Evolutionary conservation across 495 filamentous ascomycete species (phyloP).

Genomic region (Neurospora sublineolata): DNA sequence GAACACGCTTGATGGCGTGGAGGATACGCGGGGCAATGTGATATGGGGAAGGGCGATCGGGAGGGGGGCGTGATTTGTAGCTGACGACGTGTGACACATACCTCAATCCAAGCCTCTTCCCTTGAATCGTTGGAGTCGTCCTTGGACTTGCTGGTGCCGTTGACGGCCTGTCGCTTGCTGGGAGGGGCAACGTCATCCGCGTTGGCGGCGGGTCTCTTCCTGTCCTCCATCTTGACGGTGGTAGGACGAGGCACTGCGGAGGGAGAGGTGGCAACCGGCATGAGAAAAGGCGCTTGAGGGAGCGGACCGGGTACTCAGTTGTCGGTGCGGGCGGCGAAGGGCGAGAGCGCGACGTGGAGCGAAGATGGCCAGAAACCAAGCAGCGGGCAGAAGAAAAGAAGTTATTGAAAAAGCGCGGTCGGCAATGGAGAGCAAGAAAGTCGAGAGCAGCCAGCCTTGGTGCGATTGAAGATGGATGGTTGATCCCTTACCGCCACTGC

Average conservation of each 20-base stretch:
- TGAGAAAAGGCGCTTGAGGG: conserved; percentile 41
- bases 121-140: conserved; percentile 65
- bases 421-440: background rate
- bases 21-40: background rate
- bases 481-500: background rate
- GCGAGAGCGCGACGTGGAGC: conserved; percentile 18
- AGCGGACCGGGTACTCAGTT: background rate
- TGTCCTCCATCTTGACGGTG: conserved; percentile 88
- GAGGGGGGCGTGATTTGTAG: conserved; percentile 1
- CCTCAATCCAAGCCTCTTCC: conserved; percentile 71
- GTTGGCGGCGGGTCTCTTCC: conserved; percentile 73
- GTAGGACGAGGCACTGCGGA: conserved; percentile 57
- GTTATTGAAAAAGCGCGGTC: background rate
- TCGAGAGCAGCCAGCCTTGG: background rate
- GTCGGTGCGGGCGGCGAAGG: conserved; percentile 6
- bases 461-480: background rate
- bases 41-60: conserved; percentile 9
- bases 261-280: conserved; percentile 66
- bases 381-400: background rate
- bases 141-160: conserved; percentile 61
- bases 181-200: conserved; percentile 74
- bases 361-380: conserved; percentile 16
- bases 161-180: conserved; percentile 74
- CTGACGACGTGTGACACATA: conserved; percentile 41
- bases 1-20: conserved; percentile 2